Evolutionary conservation across 352 stramenopile species (phyloP), one percentile per base, ranked within the genome.

Genomic region (Phytophthora pisi): DNA sequence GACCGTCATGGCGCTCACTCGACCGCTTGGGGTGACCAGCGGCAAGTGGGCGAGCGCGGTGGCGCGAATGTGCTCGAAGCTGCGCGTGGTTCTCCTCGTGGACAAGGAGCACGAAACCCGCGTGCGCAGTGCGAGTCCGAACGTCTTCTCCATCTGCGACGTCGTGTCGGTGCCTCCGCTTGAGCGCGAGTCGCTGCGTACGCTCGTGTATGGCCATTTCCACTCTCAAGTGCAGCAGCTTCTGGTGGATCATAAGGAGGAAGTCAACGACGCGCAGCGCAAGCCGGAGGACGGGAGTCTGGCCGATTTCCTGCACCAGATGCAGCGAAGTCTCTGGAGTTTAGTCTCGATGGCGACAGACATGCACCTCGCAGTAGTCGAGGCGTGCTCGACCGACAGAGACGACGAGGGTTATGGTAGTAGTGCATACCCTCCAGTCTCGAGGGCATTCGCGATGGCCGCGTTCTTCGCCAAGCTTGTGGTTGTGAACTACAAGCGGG

Each of bases 1-100:
- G 4, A 92, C 79, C 3, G 88, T 92, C 66, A 92, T 92, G 84
- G 85, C 84, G 10, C 62, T 92, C 10, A 92, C 89, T 59, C 76
- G 84, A 18, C 84, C 84, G 11, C 62, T 92, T 1, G 84, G 84
- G 5, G 85, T 89, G 10, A 91, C 82, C 0, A 92, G 80, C 23
- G 84, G 81, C 2, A 88, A 88, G 23, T 92, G 84, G 84, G 78
- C 89, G 38, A 79, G 84, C 34, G 84, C 88, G 26, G 68, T 92
- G 2, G 72, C 84, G 31, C 74, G 82, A 0, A 77, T 91, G 54
- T 73, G 79, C 18, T 76, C 78, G 8, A 78, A 80, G 3, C 65
- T 92, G 5, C 70, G 72, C 9, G 66, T 91, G 10, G 78, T 89
- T 0, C 58, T 89, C 7, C 28, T 86, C 1, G 57, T 90, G 1